A percentile compares a stretch with the other conserved stretches of the same genome.
Conservation (phyloP, 176 grass and related monocot species). For the sorghum (Sorghum bicolor) region DNA sequence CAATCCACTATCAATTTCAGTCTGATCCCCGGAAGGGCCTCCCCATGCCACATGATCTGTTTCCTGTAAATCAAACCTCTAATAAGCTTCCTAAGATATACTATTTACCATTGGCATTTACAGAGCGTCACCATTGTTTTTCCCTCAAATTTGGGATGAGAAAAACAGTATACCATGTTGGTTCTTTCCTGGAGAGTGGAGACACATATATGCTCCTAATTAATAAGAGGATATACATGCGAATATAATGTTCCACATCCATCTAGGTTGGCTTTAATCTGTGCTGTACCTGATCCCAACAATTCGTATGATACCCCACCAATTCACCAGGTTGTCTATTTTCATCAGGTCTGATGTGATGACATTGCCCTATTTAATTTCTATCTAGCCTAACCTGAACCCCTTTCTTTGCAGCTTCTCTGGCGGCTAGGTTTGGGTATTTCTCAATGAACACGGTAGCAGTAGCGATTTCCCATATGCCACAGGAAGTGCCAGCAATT, state of each 20-base stretch:
- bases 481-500: constrained; percentile 63
- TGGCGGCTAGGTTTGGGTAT: constrained; percentile 8
- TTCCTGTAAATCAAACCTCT: background rate
- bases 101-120: background rate
- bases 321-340: background rate
- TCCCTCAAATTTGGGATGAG: background rate
- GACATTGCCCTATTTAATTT: background rate
- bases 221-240: background rate
- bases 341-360: background rate
- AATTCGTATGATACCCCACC: background rate
- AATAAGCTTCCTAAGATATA: background rate
- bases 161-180: constrained; percentile 8
- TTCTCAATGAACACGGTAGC: constrained; percentile 41
- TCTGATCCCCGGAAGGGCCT: background rate
- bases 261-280: background rate
- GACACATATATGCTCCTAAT: background rate
- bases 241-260: background rate
- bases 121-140: background rate
- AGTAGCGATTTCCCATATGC: constrained; percentile 71
- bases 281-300: background rate
- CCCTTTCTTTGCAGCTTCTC: background rate
- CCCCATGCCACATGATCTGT: background rate
- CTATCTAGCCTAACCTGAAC: constrained; percentile 38
- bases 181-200: background rate
- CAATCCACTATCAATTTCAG: background rate